Evolutionary conservation across 1,139 yeast genomes (phyloP).

Genomic region (Yueomyces sp.): DNA sequence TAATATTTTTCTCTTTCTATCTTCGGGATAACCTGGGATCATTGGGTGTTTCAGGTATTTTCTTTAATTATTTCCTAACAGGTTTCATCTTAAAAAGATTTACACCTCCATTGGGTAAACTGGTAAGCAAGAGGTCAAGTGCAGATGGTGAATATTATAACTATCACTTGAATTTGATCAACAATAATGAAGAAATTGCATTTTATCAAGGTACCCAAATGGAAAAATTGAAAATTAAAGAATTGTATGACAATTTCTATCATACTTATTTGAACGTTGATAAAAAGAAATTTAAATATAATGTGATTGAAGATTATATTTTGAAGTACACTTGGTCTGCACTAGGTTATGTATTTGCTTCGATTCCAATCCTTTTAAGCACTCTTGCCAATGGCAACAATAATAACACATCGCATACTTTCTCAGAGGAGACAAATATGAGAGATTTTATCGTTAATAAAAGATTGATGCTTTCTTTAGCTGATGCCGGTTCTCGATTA

Average conservation of each 20-base stretch:
- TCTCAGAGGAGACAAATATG: slow-evolving; percentile 45
- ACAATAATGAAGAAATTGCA: slow-evolving; percentile 88
- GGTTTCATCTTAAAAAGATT: slow-evolving; percentile 61
- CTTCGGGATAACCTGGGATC: slow-evolving; percentile 78
- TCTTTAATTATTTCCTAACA: slow-evolving; percentile 67
- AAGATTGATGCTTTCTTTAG: slow-evolving; percentile 77
- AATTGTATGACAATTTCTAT: slow-evolving; percentile 48
- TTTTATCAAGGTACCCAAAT: slow-evolving; percentile 84
- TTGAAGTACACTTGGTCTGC: slow-evolving; percentile 93
- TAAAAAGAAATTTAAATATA: slow-evolving; percentile 42
- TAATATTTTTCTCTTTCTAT: slow-evolving; percentile 77
- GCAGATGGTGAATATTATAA: slow-evolving; percentile 86
- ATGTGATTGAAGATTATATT: slow-evolving; percentile 72
- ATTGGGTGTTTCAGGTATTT: slow-evolving; percentile 70
- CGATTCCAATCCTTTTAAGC: slow-evolving; percentile 63
- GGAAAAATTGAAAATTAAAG: slow-evolving; percentile 56
- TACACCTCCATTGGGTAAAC: slow-evolving; percentile 79
- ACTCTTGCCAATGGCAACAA: slow-evolving; percentile 24
- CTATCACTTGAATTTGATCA: slow-evolving; percentile 72
- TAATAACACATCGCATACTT: slow-evolving; percentile 17
- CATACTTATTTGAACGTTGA: slow-evolving; percentile 34
- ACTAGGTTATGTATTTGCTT: slow-evolving; percentile 79
- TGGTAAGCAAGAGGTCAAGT: slow-evolving; percentile 60
- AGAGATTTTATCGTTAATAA: slow-evolving; percentile 84
- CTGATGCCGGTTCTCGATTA: slow-evolving; percentile 93